Percentiles rank a stretch among this genome's conserved stretches.
Conservation (phyloP, 2,329 filamentous ascomycete genomes). For the Sordariomycetes sp. region DNA sequence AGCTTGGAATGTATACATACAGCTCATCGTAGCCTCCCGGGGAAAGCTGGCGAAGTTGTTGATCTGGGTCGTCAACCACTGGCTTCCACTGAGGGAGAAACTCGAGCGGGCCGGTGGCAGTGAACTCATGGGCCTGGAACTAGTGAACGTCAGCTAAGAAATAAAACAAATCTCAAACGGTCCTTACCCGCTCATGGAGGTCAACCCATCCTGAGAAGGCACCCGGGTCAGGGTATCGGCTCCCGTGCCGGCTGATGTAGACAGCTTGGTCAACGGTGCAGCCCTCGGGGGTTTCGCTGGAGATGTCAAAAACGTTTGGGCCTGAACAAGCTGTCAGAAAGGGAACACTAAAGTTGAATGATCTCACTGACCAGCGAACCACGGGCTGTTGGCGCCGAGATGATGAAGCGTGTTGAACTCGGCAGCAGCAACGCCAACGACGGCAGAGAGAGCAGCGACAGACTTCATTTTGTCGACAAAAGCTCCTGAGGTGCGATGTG, state of each 20-base stretch:
- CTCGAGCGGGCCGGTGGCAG: constrained; percentile 37
- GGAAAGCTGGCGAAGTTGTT: constrained; percentile 50
- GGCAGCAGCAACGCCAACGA: not conserved
- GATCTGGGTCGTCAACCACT: constrained; percentile 40
- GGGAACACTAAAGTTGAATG: not conserved
- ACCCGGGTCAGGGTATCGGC: constrained; percentile 51
- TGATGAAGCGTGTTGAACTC: constrained; percentile 31
- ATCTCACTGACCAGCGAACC: constrained; percentile 32
- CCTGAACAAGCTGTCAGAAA: constrained; percentile 20
- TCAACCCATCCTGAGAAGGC: constrained; percentile 49
- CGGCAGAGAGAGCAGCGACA: not conserved
- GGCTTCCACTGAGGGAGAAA: constrained; percentile 53
- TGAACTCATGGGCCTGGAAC: constrained; percentile 45
- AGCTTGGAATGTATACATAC: too few species aligned
- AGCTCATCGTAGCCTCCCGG: constrained; percentile 55
- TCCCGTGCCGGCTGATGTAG: constrained; percentile 52
- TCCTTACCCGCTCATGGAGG: constrained; percentile 31
- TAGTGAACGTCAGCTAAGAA: constrained; percentile 17
- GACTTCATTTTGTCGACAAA: not conserved
- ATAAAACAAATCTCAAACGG: too few species aligned
- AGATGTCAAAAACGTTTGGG: constrained; percentile 46
- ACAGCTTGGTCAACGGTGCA: constrained; percentile 53
- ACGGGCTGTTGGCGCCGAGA: constrained; percentile 44
- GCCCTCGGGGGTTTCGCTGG: constrained; percentile 40
- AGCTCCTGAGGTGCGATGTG: too few species aligned